Percentiles rank a stretch among this genome's conserved stretches.
Evolutionary conservation across 345 rosid genomes (phyloP).

Genomic region (Salix exigua): DNA sequence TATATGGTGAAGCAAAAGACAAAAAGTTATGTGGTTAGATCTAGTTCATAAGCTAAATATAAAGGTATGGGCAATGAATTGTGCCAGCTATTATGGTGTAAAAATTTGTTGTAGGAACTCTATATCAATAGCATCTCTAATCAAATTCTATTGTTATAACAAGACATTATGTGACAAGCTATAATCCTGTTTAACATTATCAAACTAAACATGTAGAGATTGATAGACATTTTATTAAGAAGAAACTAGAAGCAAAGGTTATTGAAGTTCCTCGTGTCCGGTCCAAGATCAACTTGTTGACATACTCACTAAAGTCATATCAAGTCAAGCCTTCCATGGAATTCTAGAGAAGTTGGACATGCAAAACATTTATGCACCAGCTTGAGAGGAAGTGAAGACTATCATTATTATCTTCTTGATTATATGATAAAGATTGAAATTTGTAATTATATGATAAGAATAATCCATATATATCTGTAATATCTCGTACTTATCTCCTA

Average conservation of each 20-base stretch:
- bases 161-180: not conserved
- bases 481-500: too few species aligned
- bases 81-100: not conserved
- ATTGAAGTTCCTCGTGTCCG: not conserved
- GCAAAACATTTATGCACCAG: not conserved
- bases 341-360: too few species aligned
- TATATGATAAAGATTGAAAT: too few species aligned
- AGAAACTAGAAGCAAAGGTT: not conserved
- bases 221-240: not conserved
- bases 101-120: not conserved
- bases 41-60: not conserved
- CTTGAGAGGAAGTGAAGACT: not conserved
- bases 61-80: not conserved
- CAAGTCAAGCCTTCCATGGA: not conserved
- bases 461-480: too few species aligned
- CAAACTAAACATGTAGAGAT: not conserved
- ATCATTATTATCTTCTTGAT: too few species aligned
- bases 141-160: not conserved
- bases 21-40: not conserved
- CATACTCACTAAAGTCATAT: too few species aligned
- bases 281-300: not conserved
- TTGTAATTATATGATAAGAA: too few species aligned
- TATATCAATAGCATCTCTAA: not conserved
- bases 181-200: not conserved
- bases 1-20: not conserved